A percentile compares a stretch with the other conserved stretches of the same genome.
Evolutionary conservation across 1,284 basidiomycete species (phyloP).

Genomic region (Heliocybe sulcata): DNA sequence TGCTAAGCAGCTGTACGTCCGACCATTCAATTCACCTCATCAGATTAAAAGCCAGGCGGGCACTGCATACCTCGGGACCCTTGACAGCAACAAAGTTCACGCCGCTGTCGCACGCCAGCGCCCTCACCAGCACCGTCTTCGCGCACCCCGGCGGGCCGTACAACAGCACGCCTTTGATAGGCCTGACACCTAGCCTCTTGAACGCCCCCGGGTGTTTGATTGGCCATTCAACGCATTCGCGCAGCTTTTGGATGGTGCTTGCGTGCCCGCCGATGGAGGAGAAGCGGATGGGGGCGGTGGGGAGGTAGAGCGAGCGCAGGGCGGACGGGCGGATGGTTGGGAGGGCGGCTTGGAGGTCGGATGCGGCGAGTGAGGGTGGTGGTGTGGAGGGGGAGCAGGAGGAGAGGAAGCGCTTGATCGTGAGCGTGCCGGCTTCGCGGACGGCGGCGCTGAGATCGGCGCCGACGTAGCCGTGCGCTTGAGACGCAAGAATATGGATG

Average conservation of each 20-base stretch:
- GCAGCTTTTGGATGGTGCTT: conserved; percentile 72
- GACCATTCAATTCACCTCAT: not conserved
- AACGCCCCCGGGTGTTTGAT: conserved; percentile 83
- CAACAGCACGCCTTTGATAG: conserved; percentile 86
- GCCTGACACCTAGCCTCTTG: conserved; percentile 77
- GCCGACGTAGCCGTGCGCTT: conserved; percentile 95
- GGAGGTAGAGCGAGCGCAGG: conserved; percentile 89
- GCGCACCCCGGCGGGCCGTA: conserved; percentile 98
- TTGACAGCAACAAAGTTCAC: conserved; percentile 98
- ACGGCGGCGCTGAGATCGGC: conserved; percentile 92
- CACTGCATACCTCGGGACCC: conserved; percentile 77
- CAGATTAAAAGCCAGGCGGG: conserved; percentile 5
- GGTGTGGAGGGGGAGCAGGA: conserved; percentile 16
- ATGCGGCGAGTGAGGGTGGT: conserved; percentile 32
- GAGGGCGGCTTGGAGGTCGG: conserved; percentile 70
- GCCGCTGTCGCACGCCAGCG: conserved; percentile 91
- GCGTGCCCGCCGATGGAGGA: conserved; percentile 87
- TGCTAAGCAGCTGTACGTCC: conserved; percentile 73
- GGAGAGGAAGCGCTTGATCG: conserved; percentile 79
- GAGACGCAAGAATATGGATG: conserved; percentile 61
- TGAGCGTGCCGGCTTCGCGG: conserved; percentile 86
- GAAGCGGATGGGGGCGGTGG: conserved; percentile 81
- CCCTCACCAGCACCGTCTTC: conserved; percentile 93
- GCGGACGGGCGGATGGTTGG: conserved; percentile 85
- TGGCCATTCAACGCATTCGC: conserved; percentile 94